Base-by-base conservation (phyloP, 345 rosid species). In the Aquilaria malaccensis region DNA sequence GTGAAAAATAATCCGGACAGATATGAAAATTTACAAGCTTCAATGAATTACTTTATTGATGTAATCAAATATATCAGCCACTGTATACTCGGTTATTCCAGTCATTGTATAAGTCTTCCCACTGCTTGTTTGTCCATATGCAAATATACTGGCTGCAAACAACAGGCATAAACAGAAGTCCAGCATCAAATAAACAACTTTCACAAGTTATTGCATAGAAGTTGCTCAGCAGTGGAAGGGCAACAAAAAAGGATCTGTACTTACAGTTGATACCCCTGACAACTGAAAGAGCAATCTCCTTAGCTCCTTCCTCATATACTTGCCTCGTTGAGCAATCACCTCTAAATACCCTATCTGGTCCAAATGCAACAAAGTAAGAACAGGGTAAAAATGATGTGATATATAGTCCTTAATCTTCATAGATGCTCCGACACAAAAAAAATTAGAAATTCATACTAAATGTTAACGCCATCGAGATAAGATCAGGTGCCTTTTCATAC, bases 81-180 rank as follows among this genome's bases (percentile, higher is more conserved):
- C 96, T 0, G 96, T 76, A 67, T 68, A 76, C 79, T 90, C 96
- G 4, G 99, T 88, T 67, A 94, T 88, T 71, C 99, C 96, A 76
- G 78, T 74, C 97, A 94, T 94, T 29, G 99, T 94, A 76, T 93
- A 87, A 13, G 98, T 93, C 88, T 93, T 93, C 73, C 98, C 98
- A 73, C 98, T 93, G 85, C 97, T 88, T 32, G 99, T 94, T 80
- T 94, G 97, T 47, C 99, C 99, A 78, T 94, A 94, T 6, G 99
- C 99, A 70, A 94, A 94, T 41, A 94, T 83, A 71, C 89, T 90
- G 49, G 99, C 99, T 94, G 89, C 13, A 71, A 63, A 48, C 53
- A 62, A 54, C 10, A 59, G 43, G 54, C 13, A 11, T 58, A 22
- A n/a, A 52, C 10, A 30, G 55, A 60, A 37, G 43, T 37, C 43